A percentile compares a stretch with the other conserved stretches of the same genome.
Evolutionary conservation across 2,329 filamentous ascomycete species (phyloP).

Genomic region (Ceratocystis cacaofunesta): DNA sequence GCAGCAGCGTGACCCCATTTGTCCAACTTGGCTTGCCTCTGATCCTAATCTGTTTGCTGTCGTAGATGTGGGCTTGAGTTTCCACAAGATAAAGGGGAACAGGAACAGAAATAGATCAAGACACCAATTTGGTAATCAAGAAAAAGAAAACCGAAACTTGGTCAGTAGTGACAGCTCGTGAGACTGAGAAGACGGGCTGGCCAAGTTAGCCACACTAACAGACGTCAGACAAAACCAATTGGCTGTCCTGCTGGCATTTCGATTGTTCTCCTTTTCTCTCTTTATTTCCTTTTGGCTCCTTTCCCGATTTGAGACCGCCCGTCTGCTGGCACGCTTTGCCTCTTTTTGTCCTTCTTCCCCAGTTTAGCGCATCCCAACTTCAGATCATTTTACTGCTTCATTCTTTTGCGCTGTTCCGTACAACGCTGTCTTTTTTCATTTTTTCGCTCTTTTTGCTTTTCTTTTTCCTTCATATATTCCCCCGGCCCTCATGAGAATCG

Average conservation of each 20-base stretch:
- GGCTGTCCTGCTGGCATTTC: not conserved
- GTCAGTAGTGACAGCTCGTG: too few relatives aligned
- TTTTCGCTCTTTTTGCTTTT: not conserved
- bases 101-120: not conserved
- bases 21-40: not conserved
- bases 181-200: too few relatives aligned
- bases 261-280: not conserved
- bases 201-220: not conserved
- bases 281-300: not conserved
- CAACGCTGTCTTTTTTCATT: not conserved
- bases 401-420: not conserved
- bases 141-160: not conserved
- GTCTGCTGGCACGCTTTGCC: not conserved
- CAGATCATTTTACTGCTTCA: not conserved
- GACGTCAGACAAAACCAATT: not conserved
- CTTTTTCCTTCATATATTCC: not conserved
- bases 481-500: constrained; percentile 42
- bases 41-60: not conserved
- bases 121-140: not conserved
- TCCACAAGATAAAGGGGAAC: not conserved
- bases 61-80: not conserved
- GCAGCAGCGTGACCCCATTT: too few relatives aligned
- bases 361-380: too few relatives aligned
- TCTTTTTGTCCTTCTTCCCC: not conserved
- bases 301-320: too few relatives aligned